Base-by-base conservation (phyloP, 2,329 filamentous ascomycete species). In the Pseudogymnoascus sp. region DNA sequence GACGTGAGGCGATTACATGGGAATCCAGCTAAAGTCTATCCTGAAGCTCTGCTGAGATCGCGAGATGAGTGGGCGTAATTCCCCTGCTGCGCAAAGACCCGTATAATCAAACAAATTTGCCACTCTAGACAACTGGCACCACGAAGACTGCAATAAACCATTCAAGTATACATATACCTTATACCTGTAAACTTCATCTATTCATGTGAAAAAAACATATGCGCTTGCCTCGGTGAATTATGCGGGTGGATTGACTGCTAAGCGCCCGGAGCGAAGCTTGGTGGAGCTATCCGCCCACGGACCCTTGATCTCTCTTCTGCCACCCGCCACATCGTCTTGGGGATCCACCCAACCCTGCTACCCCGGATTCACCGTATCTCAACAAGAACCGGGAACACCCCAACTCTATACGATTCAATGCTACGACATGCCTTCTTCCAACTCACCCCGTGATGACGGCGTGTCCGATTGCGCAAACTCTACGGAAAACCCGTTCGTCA, bases 401-500 rank as follows among this genome's bases (percentile, higher is more conserved):
- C 50, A 56, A 33, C 50, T 33, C 16, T 35, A 6, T 14, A 33
- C 28, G 50, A 56, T 35, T 56, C 50, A 56, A 56, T 33, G 50
- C 28, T 21, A 5, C 50, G 50, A 21, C 50, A 56, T 56, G 50
- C 50, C 50, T 56, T 56, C 50, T 56, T 35, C 50, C n/a, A 56
- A 33, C 50, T 56, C 50, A 33, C n/a, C 50, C 50, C 50, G 50
- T 56, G 50, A 56, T 31, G 50, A 56, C 50, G 28, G 50, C 16
- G 25, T n/a, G 50, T 14, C 50, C 16, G 50, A 56, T 33, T 11
- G n/a, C 28, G 50, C 66, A n/a, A 69, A 68, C 40, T 38, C 63
- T 31, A 40, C 23, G n/a, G 66, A 70, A 8, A 72, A 72, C 60
- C 70, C 70, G 0, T 74, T 74, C 64, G 68, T 73, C 63, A 69